Evolutionary conservation across 805 yeast genomes (phyloP), one percentile per base, ranked within the genome.

Genomic region (Candida qinlingensis): DNA sequence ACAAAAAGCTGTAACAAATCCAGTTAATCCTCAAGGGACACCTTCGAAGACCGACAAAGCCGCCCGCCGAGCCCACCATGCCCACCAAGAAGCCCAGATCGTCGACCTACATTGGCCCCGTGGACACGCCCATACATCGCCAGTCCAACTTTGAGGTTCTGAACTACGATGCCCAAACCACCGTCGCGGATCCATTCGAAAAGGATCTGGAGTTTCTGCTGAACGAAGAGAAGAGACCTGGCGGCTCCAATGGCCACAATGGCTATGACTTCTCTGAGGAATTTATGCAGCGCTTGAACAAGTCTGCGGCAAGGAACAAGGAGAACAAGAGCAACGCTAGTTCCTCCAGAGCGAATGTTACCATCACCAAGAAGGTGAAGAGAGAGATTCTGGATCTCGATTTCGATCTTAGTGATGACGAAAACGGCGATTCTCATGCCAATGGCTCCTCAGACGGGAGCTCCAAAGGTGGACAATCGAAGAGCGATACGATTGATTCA

Each of bases 371-470:
- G 38, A 48, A 37, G 25, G 11, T 53, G 7, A 54, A 52, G 43
- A 54, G 42, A 19, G 53, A 56, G 48, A 57, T 59, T 9, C 13
- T 57, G 43, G 51, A 56, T 30, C 47, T 59, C 45, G 60, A 54
- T 44, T 44, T 57, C 11, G 50, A 45, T 4, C 46, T 57, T 36
- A 37, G 46, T 5, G 47, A 45, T 45, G 53, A 54, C 4, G 59
- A 53, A 12, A 51, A 48, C 4, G 52, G 44, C 25, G 47, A 50
- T 1, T 50, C 39, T 6, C 27, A 27, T 6, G 9, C 5, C 7
- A 33, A 46, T 5, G 26, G 13, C 6, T 38, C 37, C 5, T 29
- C 27, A 28, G 10, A 37, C 11, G 34, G 34, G 34, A 31, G 34
- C 3, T 19, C 19, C 19, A 11, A n/a, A 35, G 26, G 31, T 13